Conservation (phyloP, 2,329 filamentous ascomycete species). For the Myrmaecium sp. region DNA sequence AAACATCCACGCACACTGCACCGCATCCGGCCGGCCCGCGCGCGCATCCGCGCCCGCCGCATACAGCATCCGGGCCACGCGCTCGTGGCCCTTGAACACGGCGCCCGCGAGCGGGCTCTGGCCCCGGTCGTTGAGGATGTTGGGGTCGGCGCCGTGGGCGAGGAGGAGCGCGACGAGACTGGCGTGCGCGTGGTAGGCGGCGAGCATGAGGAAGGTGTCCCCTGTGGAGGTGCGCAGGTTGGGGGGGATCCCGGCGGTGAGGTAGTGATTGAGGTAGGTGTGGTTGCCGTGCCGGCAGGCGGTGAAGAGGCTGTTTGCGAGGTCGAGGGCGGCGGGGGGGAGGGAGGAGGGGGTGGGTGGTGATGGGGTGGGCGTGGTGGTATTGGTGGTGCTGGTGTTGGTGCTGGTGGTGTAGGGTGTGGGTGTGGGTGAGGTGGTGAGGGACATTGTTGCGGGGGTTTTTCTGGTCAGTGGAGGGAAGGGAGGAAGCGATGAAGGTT, state of each 20-base stretch:
- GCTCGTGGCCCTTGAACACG: slow-evolving; percentile 53
- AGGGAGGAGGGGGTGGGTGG: slow-evolving; percentile 18
- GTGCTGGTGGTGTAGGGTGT: slow-evolving; percentile 5
- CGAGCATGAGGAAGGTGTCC: slow-evolving; percentile 59
- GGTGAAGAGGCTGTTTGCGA: slow-evolving; percentile 51
- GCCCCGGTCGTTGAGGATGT: slow-evolving; percentile 48
- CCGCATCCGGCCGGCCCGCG: slow-evolving; percentile 27
- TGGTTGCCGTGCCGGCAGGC: slow-evolving; percentile 44
- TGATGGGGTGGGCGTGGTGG: slow-evolving; percentile 2
- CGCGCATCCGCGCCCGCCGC: slow-evolving; percentile 24
- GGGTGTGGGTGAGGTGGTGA: background rate
- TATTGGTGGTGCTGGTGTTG: slow-evolving; percentile 1
- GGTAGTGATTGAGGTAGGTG: slow-evolving; percentile 42
- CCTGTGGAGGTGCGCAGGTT: slow-evolving; percentile 60
- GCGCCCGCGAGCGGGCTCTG: slow-evolving; percentile 56
- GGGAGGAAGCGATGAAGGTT: background rate
- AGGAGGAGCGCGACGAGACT: slow-evolving; percentile 44
- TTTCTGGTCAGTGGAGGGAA: background rate
- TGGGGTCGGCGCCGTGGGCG: slow-evolving; percentile 46
- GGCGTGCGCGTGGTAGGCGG: slow-evolving; percentile 51
- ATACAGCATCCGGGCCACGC: slow-evolving; percentile 39
- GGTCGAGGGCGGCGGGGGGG: slow-evolving; percentile 47
- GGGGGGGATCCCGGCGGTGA: slow-evolving; percentile 46
- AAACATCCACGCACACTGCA: slow-evolving; percentile 31
- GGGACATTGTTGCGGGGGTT: background rate